Conservation (phyloP, 2,329 filamentous ascomycete genomes). For the Colletotrichum somersetense region DNA sequence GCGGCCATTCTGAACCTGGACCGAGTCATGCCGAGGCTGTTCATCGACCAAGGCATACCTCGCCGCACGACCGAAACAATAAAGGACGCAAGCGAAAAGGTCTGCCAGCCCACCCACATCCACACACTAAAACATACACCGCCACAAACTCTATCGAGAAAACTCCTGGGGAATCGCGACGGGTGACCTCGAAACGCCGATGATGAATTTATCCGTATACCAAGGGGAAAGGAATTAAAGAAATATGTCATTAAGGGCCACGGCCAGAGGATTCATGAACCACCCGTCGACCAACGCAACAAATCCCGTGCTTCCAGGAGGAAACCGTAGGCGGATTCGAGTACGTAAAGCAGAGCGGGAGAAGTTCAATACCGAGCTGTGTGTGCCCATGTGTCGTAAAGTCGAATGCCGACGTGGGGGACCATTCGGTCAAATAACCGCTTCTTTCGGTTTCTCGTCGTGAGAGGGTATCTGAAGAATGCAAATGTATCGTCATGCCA, state of each 20-base stretch:
- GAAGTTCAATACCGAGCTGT: neutral
- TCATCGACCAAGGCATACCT: neutral
- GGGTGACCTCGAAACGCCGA: constrained; percentile 39
- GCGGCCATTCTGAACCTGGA: neutral
- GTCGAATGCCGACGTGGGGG: constrained; percentile 30
- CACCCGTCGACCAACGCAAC: neutral
- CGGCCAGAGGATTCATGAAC: constrained; percentile 1
- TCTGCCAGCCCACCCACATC: neutral
- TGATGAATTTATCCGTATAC: constrained; percentile 44
- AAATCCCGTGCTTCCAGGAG: neutral
- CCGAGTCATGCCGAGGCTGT: neutral
- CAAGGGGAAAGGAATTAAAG: constrained; percentile 43
- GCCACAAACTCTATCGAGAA: constrained; percentile 41
- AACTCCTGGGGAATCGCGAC: constrained; percentile 37
- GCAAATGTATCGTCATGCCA: constrained; percentile 44
- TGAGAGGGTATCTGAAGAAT: constrained; percentile 44
- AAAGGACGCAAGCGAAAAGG: neutral
- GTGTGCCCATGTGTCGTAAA: constrained; percentile 40
- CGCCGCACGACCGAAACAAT: neutral
- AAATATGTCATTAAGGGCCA: constrained; percentile 44
- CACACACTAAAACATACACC: constrained; percentile 18
- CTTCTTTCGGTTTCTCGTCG: constrained; percentile 43
- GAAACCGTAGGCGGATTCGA: neutral
- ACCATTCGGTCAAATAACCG: constrained; percentile 40
- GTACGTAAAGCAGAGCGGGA: neutral